These are phyloP conservation scores for Aspergillus sclerotioniger DNA, from an alignment of 495 filamentous ascomycete genomes.

Conservation along the genomic window DNA sequence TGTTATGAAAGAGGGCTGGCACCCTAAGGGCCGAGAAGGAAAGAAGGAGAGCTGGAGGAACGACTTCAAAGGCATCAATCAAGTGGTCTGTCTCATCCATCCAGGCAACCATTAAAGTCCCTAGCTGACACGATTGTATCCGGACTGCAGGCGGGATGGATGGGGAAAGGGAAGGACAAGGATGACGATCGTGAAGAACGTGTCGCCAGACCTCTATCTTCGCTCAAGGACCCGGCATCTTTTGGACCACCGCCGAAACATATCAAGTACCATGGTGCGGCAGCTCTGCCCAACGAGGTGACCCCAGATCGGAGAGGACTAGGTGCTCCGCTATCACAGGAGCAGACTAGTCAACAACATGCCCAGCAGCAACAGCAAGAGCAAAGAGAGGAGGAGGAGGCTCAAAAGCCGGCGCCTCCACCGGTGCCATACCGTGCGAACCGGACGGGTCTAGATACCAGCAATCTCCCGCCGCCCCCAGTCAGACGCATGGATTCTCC, in stretches of 20 bases:
- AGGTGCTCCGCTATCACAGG: constrained; percentile 46
- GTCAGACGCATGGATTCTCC: constrained; percentile 51
- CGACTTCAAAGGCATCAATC: constrained; percentile 59
- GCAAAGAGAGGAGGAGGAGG: constrained; percentile 39
- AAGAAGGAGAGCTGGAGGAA: constrained; percentile 56
- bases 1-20: constrained; percentile 57
- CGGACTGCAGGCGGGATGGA: constrained; percentile 45
- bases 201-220: constrained; percentile 66
- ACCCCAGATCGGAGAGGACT: constrained; percentile 49
- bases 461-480: constrained; percentile 71
- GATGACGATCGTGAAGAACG: constrained; percentile 42
- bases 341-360: constrained; percentile 35
- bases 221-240: constrained; percentile 75
- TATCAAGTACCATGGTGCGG: constrained; percentile 52
- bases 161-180: constrained; percentile 53
- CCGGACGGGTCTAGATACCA: constrained; percentile 67
- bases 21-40: constrained; percentile 56
- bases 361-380: constrained; percentile 36
- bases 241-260: constrained; percentile 87
- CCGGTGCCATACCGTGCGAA: constrained; percentile 68
- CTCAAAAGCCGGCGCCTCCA: constrained; percentile 47
- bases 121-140: constrained; percentile 5
- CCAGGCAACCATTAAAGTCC: background rate
- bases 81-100: constrained; percentile 44
- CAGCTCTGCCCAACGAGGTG: constrained; percentile 44